A percentile compares a stretch with the other conserved stretches of the same genome.
These are phyloP conservation scores for Candida awuae DNA, from an alignment of 805 yeast species.

Conservation along the genomic window DNA sequence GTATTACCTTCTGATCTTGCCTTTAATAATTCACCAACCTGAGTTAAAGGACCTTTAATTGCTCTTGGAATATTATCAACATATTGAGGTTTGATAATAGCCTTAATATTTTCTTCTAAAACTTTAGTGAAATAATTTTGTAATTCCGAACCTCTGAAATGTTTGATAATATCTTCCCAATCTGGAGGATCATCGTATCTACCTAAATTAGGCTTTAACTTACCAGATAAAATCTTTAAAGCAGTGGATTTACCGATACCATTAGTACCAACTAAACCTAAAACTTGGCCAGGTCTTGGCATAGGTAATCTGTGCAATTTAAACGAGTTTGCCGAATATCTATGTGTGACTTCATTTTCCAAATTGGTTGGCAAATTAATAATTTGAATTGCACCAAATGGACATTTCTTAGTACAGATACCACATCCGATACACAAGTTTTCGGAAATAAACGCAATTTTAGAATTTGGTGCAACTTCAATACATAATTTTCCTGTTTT, in stretches of 20 bases:
- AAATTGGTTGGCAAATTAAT: conserved; percentile 94
- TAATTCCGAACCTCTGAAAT: conserved; percentile 95
- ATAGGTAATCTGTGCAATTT: conserved; percentile 95
- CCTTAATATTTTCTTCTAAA: conserved; percentile 87
- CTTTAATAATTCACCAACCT: conserved; percentile 78
- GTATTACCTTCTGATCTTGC: conserved; percentile 69
- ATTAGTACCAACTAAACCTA: conserved; percentile 96
- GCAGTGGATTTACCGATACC: conserved; percentile 99
- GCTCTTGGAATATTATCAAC: conserved; percentile 98
- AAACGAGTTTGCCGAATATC: conserved; percentile 97
- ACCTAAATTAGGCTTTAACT: conserved; percentile 95
- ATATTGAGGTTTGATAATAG: conserved; percentile 98
- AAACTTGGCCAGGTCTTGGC: conserved; percentile 98
- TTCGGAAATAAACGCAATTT: conserved; percentile 92
- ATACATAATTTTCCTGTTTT: conserved; percentile 97
- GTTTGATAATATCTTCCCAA: conserved; percentile 87
- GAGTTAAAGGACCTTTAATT: conserved; percentile 78
- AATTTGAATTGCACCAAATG: conserved; percentile 93
- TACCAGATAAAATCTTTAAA: conserved; percentile 91
- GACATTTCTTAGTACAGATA: conserved; percentile 98
- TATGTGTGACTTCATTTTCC: conserved; percentile 87
- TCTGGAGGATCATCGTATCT: conserved; percentile 92
- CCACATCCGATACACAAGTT: conserved; percentile 97
- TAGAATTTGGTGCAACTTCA: conserved; percentile 84
- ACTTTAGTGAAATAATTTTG: conserved; percentile 94